phyloP scores from a whole-genome alignment of 495 filamentous ascomycete genomes.

The Margaritispora aquatica region DNA sequence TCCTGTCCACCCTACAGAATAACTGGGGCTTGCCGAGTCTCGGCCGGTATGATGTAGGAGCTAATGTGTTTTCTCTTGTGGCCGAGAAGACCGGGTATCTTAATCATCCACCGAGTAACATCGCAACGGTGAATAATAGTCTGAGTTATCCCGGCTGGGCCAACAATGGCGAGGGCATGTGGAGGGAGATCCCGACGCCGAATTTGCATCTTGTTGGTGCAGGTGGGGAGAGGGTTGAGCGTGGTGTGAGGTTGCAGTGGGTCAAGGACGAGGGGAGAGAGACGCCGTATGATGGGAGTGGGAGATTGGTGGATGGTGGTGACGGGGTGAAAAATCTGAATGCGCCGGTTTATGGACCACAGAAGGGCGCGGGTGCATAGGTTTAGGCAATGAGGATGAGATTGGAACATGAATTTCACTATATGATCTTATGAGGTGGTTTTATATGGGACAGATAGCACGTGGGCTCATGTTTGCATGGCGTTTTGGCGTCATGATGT shows the following conservation, averaged over 20 bases:
- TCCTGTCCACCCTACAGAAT: conserved; percentile 54
- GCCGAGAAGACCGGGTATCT: conserved; percentile 50
- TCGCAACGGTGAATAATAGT: conserved; percentile 54
- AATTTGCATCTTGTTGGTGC: conserved; percentile 39
- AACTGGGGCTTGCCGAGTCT: conserved; percentile 65
- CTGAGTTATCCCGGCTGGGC: conserved; percentile 57
- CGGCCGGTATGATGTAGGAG: conserved; percentile 66
- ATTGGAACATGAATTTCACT: too few relatives aligned
- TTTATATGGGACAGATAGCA: too few relatives aligned
- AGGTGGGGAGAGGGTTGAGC: conserved; percentile 32
- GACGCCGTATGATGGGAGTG: conserved; percentile 44
- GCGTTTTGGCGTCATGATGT: too few relatives aligned
- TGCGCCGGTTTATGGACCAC: conserved; percentile 12
- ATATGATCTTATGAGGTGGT: too few relatives aligned
- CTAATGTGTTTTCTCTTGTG: conserved; percentile 59
- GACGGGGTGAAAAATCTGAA: conserved; percentile 12
- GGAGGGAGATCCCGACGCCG: conserved; percentile 32
- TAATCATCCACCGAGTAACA: conserved; percentile 50
- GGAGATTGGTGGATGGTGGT: conserved; percentile 35
- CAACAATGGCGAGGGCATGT: conserved; percentile 27
- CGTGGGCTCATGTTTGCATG: too few relatives aligned
- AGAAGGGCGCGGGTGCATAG: not conserved
- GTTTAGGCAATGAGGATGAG: too few relatives aligned
- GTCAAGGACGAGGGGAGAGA: conserved; percentile 9
- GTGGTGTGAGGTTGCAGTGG: conserved; percentile 28